Base-by-base conservation (phyloP, 495 filamentous ascomycete genomes). In the Annulohypoxylon moriforme region DNA sequence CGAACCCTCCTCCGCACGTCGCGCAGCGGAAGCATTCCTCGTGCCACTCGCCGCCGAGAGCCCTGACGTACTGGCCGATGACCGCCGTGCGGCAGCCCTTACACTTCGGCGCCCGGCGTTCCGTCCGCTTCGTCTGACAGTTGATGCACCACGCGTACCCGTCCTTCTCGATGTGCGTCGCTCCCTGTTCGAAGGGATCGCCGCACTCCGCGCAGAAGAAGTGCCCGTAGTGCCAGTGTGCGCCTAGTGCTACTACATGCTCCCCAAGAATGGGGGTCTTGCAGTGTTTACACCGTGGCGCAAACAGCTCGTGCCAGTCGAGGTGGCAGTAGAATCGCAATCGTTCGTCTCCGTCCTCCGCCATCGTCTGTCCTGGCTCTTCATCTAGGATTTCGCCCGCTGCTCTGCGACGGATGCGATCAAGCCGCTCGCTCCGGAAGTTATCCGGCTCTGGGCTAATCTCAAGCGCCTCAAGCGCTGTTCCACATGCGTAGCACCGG, bases 151-250 rank as follows among this genome's bases (percentile, higher is more conserved):
- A 99, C 33, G 96, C 96, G 81, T 96, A 98, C n/a, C 95, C 95
- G 71, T 98, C 95, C 79, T 96, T 97, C 79, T 99, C 96, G 22
- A 99, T 96, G 78, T 97, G 96, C 52, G 94, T 94, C 58, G 89
- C 94, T 40, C 87, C 83, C 14, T 85, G 83, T 76, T 91, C 91
- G 78, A 98, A 98, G 16, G 94, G 94, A 86, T 99, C 96, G 68
- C 96, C 96, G 81, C 96, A 99, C 85, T 99, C 93, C 29, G 96
- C 96, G 77, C 96, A 99, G 87, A 98, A 99, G 84, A 99, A 99
- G 83, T 99, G 96, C 1, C 96, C 96, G 69, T 92, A 92, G 81
- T 99, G 96, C 93, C 93, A 99, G 80, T 97, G 93, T 18, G 91
- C 89, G 18, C 96, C 96, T 72, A 96, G 92, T 2, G 96, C 96